Evolutionary conservation across 176 grass and related monocot species (phyloP).

Genomic region (Eleusine indica): DNA sequence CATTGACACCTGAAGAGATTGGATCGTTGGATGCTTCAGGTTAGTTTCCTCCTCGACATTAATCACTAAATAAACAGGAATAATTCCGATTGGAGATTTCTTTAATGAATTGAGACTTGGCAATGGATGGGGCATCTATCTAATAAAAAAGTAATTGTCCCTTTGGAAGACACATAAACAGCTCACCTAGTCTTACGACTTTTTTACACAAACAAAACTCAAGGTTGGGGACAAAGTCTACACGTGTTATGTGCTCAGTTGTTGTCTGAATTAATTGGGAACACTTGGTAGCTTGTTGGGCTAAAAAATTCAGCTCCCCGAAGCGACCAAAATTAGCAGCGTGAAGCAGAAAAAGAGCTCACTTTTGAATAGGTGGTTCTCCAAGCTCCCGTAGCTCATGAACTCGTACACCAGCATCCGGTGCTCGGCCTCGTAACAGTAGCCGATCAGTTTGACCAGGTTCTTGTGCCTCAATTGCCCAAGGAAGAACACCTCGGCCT

Average conservation of each 20-base stretch:
- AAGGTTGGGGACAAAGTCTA: constrained; percentile 19
- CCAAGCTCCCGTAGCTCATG: constrained; percentile 72
- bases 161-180: constrained; percentile 27
- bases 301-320: not conserved
- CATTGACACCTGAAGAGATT: constrained; percentile 40
- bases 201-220: constrained; percentile 22
- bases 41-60: constrained; percentile 45
- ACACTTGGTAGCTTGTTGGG: constrained; percentile 21
- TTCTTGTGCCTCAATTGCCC: constrained; percentile 81
- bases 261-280: not conserved
- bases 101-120: not conserved
- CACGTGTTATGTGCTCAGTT: not conserved
- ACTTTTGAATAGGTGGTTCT: constrained; percentile 94
- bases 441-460: constrained; percentile 80
- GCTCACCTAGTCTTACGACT: constrained; percentile 30
- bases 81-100: not conserved
- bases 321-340: constrained; percentile 9
- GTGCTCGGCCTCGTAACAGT: constrained; percentile 78
- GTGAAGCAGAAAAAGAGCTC: constrained; percentile 40
- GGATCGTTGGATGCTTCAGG: not conserved
- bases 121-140: not conserved
- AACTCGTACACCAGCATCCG: constrained; percentile 92
- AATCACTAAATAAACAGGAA: constrained; percentile 2
- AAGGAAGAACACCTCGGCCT: constrained; percentile 94
- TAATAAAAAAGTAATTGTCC: not conserved